Percentiles rank a stretch among this genome's conserved stretches.
phyloP scores from a whole-genome alignment of 139 green algal species.

The Closterium sp. region DNA sequence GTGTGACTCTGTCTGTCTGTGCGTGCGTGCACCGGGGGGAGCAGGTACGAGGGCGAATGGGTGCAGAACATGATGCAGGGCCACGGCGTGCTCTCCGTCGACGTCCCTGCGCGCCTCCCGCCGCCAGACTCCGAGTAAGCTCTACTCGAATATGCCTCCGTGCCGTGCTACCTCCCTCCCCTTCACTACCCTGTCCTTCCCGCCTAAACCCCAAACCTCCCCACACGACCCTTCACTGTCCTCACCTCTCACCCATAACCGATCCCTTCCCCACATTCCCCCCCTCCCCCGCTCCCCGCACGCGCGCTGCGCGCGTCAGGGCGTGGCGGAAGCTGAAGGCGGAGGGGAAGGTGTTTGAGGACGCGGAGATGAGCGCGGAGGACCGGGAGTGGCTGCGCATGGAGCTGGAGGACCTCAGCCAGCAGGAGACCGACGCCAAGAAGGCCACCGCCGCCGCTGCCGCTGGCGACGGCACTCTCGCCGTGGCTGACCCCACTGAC shows the following conservation, averaged over 20 bases:
- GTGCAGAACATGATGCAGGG: slow-evolving; percentile 35
- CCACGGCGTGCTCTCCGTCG: neutral
- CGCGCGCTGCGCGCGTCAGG: neutral
- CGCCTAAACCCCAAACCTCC: neutral
- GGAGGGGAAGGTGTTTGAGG: slow-evolving; percentile 16
- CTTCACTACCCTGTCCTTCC: neutral
- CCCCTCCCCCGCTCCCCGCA: neutral
- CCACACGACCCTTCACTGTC: neutral
- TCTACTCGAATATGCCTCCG: neutral
- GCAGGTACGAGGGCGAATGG: slow-evolving; percentile 44
- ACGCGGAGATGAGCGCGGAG: slow-evolving; percentile 11
- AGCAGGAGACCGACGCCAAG: neutral
- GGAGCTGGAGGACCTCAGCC: slow-evolving; percentile 14
- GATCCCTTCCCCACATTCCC: neutral
- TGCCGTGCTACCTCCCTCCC: neutral
- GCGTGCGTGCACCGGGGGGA: neutral
- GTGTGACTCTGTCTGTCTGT: neutral
- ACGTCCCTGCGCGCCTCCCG: slow-evolving; percentile 1
- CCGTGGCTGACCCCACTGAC: neutral
- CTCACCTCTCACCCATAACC: neutral
- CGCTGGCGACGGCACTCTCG: neutral
- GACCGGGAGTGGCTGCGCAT: slow-evolving; percentile 31
- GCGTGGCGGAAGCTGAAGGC: slow-evolving; percentile 8
- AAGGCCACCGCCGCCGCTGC: neutral
- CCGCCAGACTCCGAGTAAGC: slow-evolving; percentile 18